Evolutionary conservation across 176 grass and related monocot genomes (phyloP).

Genomic region (Carex cristatella): DNA sequence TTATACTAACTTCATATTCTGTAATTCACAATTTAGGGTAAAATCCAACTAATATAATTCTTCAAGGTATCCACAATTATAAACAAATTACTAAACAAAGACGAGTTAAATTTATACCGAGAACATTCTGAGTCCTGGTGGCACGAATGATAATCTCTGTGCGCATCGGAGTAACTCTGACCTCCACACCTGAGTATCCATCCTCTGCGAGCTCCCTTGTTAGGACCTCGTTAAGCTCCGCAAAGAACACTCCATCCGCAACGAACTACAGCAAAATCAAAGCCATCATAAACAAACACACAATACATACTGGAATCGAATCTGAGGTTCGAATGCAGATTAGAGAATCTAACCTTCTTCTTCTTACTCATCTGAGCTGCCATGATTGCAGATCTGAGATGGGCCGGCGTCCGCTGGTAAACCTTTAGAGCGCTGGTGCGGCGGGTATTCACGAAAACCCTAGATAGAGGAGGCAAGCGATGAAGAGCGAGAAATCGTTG

Average conservation of each 20-base stretch:
- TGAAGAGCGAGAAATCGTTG: background rate
- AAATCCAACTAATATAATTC: background rate
- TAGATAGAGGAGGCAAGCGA: slow-evolving; percentile 18
- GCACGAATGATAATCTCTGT: slow-evolving; percentile 81
- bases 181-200: slow-evolving; percentile 74
- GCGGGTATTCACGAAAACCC: slow-evolving; percentile 12
- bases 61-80: background rate
- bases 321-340: background rate
- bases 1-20: background rate
- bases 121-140: slow-evolving; percentile 77
- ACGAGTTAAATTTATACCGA: slow-evolving; percentile 25
- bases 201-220: slow-evolving; percentile 77
- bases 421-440: background rate
- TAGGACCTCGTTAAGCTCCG: slow-evolving; percentile 72
- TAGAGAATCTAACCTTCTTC: slow-evolving; percentile 53
- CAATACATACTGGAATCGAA: background rate
- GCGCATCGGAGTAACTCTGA: slow-evolving; percentile 71
- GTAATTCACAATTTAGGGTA: background rate
- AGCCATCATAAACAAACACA: slow-evolving; percentile 1
- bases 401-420: background rate
- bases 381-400: slow-evolving; percentile 32
- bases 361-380: slow-evolving; percentile 92
- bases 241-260: slow-evolving; percentile 74
- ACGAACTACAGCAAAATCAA: slow-evolving; percentile 44
- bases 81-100: too few relatives aligned